phyloP scores from a whole-genome alignment of 495 filamentous ascomycete genomes.

The Lophiostoma macrostomum region DNA sequence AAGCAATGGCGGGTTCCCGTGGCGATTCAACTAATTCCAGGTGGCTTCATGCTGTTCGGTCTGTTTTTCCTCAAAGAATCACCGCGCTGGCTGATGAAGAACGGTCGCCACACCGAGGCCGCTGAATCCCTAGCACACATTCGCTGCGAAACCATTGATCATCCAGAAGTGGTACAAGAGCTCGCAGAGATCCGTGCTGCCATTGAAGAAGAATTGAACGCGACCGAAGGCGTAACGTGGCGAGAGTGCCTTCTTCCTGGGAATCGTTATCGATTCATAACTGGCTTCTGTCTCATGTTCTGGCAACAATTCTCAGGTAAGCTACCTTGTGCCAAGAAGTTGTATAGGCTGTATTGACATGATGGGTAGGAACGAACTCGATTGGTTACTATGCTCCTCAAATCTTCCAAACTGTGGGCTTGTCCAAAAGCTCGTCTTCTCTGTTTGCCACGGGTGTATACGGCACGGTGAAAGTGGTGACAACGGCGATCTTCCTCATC shows the following conservation, averaged over 20 bases:
- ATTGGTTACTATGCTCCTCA: constrained; percentile 23
- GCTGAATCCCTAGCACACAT: constrained; percentile 60
- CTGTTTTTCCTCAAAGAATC: constrained; percentile 57
- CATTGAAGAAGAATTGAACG: constrained; percentile 23
- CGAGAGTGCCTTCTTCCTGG: constrained; percentile 22
- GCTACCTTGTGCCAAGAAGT: background rate
- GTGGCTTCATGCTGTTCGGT: constrained; percentile 48
- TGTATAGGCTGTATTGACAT: background rate
- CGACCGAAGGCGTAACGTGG: constrained; percentile 22
- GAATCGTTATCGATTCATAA: constrained; percentile 18
- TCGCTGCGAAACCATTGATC: constrained; percentile 53
- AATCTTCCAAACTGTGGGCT: constrained; percentile 31
- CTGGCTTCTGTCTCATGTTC: constrained; percentile 36
- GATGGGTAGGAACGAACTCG: background rate
- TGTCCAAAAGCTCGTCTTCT: constrained; percentile 5
- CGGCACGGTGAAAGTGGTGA: constrained; percentile 25
- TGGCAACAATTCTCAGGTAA: constrained; percentile 37
- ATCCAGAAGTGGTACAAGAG: constrained; percentile 53
- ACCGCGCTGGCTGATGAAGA: constrained; percentile 61
- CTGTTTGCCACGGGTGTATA: constrained; percentile 32
- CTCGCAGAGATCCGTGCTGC: constrained; percentile 24
- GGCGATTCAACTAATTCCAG: constrained; percentile 56
- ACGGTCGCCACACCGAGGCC: constrained; percentile 54
- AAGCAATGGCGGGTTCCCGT: constrained; percentile 58
- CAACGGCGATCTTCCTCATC: constrained; percentile 6